Evolutionary conservation across 1,139 yeast species (phyloP), one percentile per base, ranked within the genome.

Genomic region (Yamadazyma buinensis): DNA sequence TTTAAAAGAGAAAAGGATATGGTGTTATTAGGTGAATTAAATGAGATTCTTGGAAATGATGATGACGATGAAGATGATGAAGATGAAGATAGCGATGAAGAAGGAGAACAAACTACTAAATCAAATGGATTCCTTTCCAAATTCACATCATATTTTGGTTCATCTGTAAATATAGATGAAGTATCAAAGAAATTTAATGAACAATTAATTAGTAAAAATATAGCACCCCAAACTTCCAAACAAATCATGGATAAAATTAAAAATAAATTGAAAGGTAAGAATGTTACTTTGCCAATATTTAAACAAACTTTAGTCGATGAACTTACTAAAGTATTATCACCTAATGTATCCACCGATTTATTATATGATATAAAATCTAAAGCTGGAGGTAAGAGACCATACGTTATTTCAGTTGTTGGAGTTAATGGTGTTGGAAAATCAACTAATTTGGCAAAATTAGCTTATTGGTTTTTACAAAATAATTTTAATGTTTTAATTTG

Each of bases 351-450:
- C 1, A 80, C 92, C 1, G 95, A 92, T 53, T 65, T 92, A 40
- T 67, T 92, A 21, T 85, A 86, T 46, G 95, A 88, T 49, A 85
- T 92, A 38, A 84, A 84, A 52, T 27, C 44, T 17, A 61, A 64
- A 29, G 61, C 67, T 23, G 54, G 58, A 11, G 48, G 55, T n/a
- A 51, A 56, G 2, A 61, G 73, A 23, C 97, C 98, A 1, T 92
- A 87, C 48, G 97, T 92, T 12, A 87, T 92, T 39, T 88, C 97
- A 0, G 94, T 92, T 14, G 98, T 92, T 22, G 98, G 98, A 23
- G 98, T 92, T 18, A 92, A 92, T 55, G 98, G 98, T 29, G 98
- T 92, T 23, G 98, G 98, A 19, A 92, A 94, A 58, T 90, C 97
- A 0, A 94, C 98, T 3, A 94, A 88, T 52, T 67, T 92, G 41